Evolutionary conservation across 2,329 filamentous ascomycete genomes (phyloP).

Genomic region (Verticillium dahliae): DNA sequence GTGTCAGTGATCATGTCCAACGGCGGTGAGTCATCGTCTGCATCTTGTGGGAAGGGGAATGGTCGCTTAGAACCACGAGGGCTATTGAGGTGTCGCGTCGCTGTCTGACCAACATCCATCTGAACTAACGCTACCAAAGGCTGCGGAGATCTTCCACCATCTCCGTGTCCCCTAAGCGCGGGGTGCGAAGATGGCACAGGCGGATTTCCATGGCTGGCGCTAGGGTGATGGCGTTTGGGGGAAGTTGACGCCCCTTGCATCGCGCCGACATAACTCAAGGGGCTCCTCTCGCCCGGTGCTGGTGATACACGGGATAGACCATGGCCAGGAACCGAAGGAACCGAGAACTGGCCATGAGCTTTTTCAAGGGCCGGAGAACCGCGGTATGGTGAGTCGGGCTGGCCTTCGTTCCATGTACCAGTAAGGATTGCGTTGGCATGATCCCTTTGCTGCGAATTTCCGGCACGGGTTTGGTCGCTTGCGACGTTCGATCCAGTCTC

Average conservation of each 20-base stretch:
- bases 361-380: conserved; percentile 13
- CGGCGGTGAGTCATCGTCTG: conserved; percentile 29
- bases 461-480: conserved; percentile 1
- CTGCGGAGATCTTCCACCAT: conserved; percentile 9
- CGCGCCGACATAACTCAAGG: conserved; percentile 18
- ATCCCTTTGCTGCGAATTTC: conserved; percentile 29
- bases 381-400: conserved; percentile 48
- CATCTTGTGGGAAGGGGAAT: conserved; percentile 12
- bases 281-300: conserved; percentile 16
- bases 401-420: conserved; percentile 57
- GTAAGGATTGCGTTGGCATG: conserved; percentile 48
- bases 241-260: not conserved
- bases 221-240: not conserved
- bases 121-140: not conserved
- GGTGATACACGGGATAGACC: conserved; percentile 5
- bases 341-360: not conserved
- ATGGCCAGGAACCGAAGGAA: not conserved
- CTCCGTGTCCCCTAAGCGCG: conserved; percentile 7
- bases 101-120: not conserved
- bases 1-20: conserved; percentile 74
- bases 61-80: conserved; percentile 29
- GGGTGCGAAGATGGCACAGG: not conserved
- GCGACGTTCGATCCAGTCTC: conserved; percentile 18
- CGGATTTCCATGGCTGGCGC: not conserved
- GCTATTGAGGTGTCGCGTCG: not conserved